A percentile compares a stretch with the other conserved stretches of the same genome.
phyloP scores from a whole-genome alignment of 148 eudicot genomes.

The Salicornia ramosissima region DNA sequence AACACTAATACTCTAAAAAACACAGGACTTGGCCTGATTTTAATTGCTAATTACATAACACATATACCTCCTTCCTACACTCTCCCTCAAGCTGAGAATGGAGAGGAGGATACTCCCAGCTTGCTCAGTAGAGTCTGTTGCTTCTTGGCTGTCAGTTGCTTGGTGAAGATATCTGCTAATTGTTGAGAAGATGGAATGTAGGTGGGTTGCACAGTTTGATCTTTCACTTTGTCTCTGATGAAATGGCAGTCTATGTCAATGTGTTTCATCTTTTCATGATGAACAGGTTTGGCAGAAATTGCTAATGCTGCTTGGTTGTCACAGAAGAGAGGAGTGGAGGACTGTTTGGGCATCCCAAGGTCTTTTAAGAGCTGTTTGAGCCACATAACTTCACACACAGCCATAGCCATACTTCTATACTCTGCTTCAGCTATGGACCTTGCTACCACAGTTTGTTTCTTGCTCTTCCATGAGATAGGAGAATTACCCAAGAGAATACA shows the following conservation, averaged over 20 bases:
- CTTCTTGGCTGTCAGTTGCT: background rate
- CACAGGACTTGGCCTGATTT: no score
- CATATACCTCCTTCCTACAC: background rate
- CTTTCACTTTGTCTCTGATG: background rate
- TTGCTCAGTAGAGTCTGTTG: background rate
- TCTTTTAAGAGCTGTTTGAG: background rate
- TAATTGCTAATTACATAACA: no score
- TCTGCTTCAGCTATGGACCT: background rate
- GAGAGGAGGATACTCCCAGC: background rate
- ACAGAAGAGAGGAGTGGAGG: background rate
- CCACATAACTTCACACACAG: background rate
- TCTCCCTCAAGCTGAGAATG: background rate
- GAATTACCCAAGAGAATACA: background rate
- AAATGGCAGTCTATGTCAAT: background rate
- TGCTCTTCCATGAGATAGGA: background rate
- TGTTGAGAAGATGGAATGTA: background rate
- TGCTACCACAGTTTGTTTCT: background rate
- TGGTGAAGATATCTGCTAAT: background rate
- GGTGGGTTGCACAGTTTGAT: background rate
- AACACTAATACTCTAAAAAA: no score
- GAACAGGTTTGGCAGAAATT: background rate
- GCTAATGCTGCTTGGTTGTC: background rate
- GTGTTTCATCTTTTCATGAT: background rate
- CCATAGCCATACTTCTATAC: background rate
- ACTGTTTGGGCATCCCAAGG: background rate